These are phyloP conservation scores for Epichloe aotearoae DNA, from an alignment of 2,329 filamentous ascomycete species.

Conservation along the genomic window DNA sequence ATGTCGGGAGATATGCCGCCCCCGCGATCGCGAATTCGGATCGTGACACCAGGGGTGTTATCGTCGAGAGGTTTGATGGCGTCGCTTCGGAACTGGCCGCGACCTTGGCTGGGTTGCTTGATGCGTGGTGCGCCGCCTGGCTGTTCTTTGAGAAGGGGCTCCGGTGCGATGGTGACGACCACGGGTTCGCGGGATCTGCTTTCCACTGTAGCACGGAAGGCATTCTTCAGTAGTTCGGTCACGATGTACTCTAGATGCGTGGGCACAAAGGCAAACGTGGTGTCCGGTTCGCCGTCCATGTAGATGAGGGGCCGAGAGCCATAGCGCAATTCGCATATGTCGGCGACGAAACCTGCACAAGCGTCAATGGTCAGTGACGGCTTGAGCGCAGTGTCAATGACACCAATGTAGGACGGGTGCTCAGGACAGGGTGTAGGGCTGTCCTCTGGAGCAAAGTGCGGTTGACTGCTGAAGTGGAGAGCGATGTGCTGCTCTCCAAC, in stretches of 20 bases:
- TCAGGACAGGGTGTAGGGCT: constrained; percentile 37
- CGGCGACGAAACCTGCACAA: constrained; percentile 82
- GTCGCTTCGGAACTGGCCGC: constrained; percentile 29
- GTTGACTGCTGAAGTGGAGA: constrained; percentile 59
- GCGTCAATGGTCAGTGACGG: constrained; percentile 70
- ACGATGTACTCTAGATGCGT: constrained; percentile 97
- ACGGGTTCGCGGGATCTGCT: constrained; percentile 69
- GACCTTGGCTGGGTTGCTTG: constrained; percentile 22
- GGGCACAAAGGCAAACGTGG: constrained; percentile 86
- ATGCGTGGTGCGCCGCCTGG: constrained; percentile 14
- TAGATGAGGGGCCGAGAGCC: constrained; percentile 69
- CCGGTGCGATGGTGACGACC: constrained; percentile 80
- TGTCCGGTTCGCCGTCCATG: constrained; percentile 74
- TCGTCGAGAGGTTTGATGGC: constrained; percentile 46
- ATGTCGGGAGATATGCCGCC: constrained; percentile 82
- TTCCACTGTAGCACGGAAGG: constrained; percentile 87
- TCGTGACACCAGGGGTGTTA: constrained; percentile 73
- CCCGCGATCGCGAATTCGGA: constrained; percentile 89
- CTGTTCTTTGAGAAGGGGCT: constrained; percentile 30
- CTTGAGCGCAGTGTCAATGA: constrained; percentile 81
- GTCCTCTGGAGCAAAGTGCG: constrained; percentile 47
- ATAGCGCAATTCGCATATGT: constrained; percentile 94
- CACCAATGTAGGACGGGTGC: constrained; percentile 66
- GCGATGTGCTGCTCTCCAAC: constrained; percentile 96
- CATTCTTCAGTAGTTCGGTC: constrained; percentile 92